Percentiles rank a stretch among this genome's conserved stretches.
Conservation (phyloP, 805 yeast genomes). For the Yarrowia sp. region DNA sequence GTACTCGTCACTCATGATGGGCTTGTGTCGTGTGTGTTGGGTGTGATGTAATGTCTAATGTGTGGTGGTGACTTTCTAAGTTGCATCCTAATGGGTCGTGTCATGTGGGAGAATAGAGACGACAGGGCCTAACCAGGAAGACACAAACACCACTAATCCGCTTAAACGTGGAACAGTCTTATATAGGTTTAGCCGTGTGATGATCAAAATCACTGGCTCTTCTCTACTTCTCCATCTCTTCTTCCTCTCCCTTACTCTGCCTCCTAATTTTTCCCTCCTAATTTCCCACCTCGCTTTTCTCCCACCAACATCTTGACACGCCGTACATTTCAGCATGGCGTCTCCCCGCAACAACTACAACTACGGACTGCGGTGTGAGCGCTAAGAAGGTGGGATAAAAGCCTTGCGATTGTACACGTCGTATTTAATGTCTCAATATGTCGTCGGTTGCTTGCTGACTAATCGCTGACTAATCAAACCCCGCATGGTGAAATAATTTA, state of each 20-base stretch:
- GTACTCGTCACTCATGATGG: conserved; percentile 68
- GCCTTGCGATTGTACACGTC: too few species aligned
- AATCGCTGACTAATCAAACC: too few species aligned
- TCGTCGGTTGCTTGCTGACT: too few species aligned
- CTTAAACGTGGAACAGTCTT: not conserved
- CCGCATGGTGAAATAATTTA: too few species aligned
- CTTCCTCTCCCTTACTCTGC: not conserved
- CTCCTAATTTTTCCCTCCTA: not conserved
- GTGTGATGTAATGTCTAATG: conserved; percentile 25
- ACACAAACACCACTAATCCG: too few species aligned
- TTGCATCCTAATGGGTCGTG: conserved; percentile 30
- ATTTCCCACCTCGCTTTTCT: not conserved
- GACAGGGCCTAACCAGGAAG: too few species aligned
- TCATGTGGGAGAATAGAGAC: conserved; percentile 6
- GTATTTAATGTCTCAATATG: too few species aligned
- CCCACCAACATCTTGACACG: not conserved
- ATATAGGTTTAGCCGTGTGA: not conserved
- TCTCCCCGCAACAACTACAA: conserved; percentile 1
- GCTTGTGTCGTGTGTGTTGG: conserved; percentile 30
- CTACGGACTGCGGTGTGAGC: not conserved
- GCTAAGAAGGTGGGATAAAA: too few species aligned
- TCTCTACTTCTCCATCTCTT: not conserved
- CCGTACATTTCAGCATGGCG: conserved; percentile 24
- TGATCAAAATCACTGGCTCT: not conserved
- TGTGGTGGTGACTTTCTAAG: conserved; percentile 36